Evolutionary conservation across 805 yeast genomes (phyloP), one percentile per base, ranked within the genome.

Genomic region (Zygosaccharomyces siamensis): DNA sequence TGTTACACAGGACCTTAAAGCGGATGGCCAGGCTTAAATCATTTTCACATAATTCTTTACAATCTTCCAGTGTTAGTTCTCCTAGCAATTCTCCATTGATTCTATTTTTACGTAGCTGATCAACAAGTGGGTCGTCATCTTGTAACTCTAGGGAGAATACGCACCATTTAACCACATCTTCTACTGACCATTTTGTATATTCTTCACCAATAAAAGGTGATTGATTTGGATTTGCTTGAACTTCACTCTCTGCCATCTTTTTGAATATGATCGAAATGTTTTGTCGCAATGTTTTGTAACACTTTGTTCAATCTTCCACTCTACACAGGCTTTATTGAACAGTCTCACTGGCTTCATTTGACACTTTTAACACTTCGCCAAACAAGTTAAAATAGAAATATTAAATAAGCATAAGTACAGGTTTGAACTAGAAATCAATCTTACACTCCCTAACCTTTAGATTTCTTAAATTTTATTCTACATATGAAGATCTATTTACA

Each of bases 1-100:
- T 78, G 56, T 80, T 76, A 35, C 89, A 76, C 26, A 79, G 76
- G 44, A 76, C 72, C 62, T 87, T 80, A 37, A 89, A 68, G 35
- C 66, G 63, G 3, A 90, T 71, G 24, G 96, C 73, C 16, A 77
- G 75, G 27, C 76, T 75, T 28, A 85, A 62, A 30, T 72, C 69
- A 5, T 52, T 48, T 1, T 86, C 74, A 2, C 90, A 95, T 60
- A 92, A 69, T 46, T 89, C 96, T 51, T 74, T 72, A 39, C 90
- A 76, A 61, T 89, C 93, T 7, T 77, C 79, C 10, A 86, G 78
- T 28, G 80, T 79, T 43, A 90, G 70, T 52, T 79, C 82, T 1
- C 87, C 81, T 45, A 92, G 69, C 3, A 86, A 74, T 27, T 84
- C 78, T 1, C 96, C 96, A 41, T 50, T 58, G 24, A 64, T 64